phyloP scores from a whole-genome alignment of 352 stramenopile species.

The Globisporangium takayamanum region DNA sequence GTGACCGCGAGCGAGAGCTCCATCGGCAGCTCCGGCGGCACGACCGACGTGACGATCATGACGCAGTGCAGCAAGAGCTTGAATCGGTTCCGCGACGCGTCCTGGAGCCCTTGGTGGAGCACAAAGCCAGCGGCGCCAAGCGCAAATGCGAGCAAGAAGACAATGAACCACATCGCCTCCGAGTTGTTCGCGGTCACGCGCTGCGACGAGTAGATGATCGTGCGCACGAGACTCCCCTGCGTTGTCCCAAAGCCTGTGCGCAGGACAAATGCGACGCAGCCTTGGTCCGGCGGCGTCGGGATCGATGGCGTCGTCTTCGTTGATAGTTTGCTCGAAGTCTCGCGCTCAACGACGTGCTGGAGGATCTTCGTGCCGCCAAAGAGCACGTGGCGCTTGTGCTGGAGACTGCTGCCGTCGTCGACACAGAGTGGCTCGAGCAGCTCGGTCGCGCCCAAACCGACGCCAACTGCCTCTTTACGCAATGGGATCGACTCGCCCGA shows the following conservation, averaged over 20 bases:
- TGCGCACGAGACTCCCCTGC: conserved; percentile 93
- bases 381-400: conserved; percentile 63
- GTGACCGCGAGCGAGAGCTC: conserved; percentile 93
- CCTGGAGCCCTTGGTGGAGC: conserved; percentile 41
- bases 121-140: conserved; percentile 81
- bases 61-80: conserved; percentile 92
- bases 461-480: conserved; percentile 76
- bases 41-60: conserved; percentile 95
- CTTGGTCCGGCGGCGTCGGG: conserved; percentile 62
- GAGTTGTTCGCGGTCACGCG: conserved; percentile 84
- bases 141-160: conserved; percentile 89
- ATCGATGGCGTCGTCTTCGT: conserved; percentile 11
- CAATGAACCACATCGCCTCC: conserved; percentile 93
- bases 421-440: conserved; percentile 16
- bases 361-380: conserved; percentile 68
- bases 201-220: conserved; percentile 92
- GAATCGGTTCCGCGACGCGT: conserved; percentile 69
- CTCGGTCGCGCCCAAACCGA: conserved; percentile 9
- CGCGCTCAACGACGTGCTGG: conserved; percentile 19
- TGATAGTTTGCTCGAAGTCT: neutral
- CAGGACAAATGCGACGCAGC: conserved; percentile 87
- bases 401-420: conserved; percentile 23
- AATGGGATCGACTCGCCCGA: conserved; percentile 94
- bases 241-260: conserved; percentile 91
- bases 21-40: conserved; percentile 94